Conservation (phyloP, 192 early-diverging fungal species). For the Dispira parvispora region DNA sequence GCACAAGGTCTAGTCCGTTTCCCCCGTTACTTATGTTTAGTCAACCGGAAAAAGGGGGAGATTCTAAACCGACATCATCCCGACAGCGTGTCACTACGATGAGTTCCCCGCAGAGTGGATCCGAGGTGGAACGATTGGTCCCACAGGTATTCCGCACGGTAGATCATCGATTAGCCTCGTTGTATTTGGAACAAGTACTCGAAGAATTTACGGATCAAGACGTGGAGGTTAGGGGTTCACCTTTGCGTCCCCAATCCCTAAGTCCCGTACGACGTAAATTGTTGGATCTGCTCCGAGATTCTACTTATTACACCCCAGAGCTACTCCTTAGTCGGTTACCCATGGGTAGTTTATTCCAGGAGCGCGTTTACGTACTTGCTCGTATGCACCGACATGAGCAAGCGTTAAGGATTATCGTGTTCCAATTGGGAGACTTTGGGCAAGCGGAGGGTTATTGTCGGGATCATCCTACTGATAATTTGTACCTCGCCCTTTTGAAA, state of each 20-base stretch:
- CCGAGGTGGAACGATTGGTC: not conserved
- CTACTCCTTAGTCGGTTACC: slow-evolving; percentile 55
- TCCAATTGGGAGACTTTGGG: slow-evolving; percentile 42
- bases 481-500: slow-evolving; percentile 45
- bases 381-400: slow-evolving; percentile 75
- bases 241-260: too few species aligned
- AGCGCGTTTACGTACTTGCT: slow-evolving; percentile 62
- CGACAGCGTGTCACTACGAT: not conserved
- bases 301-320: slow-evolving; percentile 56
- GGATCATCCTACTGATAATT: slow-evolving; percentile 31
- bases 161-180: not conserved
- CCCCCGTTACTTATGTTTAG: not conserved
- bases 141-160: not conserved
- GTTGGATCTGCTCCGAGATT: slow-evolving; percentile 50
- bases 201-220: not conserved
- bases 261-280: slow-evolving; percentile 30
- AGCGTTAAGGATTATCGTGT: slow-evolving; percentile 65
- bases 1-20: not conserved
- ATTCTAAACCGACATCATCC: slow-evolving; percentile 2
- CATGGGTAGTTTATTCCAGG: slow-evolving; percentile 63
- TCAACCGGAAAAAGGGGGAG: not conserved
- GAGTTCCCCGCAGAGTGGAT: not conserved
- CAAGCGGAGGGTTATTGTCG: slow-evolving; percentile 43
- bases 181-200: slow-evolving; percentile 7
- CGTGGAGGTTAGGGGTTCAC: not conserved